phyloP scores from a whole-genome alignment of 768 basidiomycete species.

The Mycena olivaceomarginata region DNA sequence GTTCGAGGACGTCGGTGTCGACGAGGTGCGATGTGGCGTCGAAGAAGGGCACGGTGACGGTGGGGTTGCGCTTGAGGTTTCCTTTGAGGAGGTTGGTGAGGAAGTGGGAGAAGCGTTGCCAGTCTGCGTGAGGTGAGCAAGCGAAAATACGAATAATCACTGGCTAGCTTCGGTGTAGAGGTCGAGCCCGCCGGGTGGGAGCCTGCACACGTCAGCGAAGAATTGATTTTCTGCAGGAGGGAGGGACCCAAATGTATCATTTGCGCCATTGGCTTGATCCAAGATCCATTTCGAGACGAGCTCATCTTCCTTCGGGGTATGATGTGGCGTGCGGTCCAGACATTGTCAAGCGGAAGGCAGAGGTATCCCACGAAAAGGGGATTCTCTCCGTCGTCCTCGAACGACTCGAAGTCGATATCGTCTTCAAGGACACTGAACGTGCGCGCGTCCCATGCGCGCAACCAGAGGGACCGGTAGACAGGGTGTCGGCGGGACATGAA shows the following conservation, averaged over 20 bases:
- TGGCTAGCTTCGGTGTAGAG: conserved; percentile 32
- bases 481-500: no score
- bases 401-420: no score
- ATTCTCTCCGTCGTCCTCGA: background rate
- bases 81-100: conserved; percentile 5
- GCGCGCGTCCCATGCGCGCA: no score
- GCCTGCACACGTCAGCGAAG: conserved; percentile 12
- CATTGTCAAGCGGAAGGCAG: background rate
- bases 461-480: no score
- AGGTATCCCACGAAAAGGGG: background rate
- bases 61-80: background rate
- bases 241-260: background rate
- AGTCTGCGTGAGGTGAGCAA: conserved; percentile 9
- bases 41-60: background rate
- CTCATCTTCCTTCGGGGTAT: conserved; percentile 21
- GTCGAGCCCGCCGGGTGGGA: conserved; percentile 26
- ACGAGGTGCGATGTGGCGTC: background rate
- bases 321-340: conserved; percentile 16
- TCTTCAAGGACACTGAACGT: no score
- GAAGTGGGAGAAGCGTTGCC: conserved; percentile 1
- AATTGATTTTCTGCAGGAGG: background rate
- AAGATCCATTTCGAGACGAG: background rate
- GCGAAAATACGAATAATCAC: background rate
- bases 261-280: background rate
- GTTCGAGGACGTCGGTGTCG: background rate